Evolutionary conservation across 179 eudicot species (phyloP), one percentile per base, ranked within the genome.

Genomic region (Amaranthus tricolor): DNA sequence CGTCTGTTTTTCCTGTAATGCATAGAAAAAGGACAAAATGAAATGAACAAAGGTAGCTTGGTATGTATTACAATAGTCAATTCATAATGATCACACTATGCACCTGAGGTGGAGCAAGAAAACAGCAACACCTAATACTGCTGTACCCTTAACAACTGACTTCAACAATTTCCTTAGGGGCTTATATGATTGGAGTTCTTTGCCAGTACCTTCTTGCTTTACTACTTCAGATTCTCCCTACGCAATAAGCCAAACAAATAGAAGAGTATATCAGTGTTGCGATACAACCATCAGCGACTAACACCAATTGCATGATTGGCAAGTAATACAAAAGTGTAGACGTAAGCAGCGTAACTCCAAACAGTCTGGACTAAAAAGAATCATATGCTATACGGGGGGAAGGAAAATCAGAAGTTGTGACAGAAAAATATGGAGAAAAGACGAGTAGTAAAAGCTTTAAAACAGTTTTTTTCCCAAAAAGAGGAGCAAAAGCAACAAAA

Each of bases 91-190:
- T 7, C 65, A 62, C 7, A 43, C 48, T 61, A 77, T 81, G 51
- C 19, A 91, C 94, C 90, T 91, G 78, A 91, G 77, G 70, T 84
- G 89, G 58, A 89, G 81, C 78, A 87, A 79, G 82, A 88, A 80
- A 78, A 82, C 79, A 74, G 89, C 74, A 75, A 83, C 65, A 53
- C 97, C 97, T 71, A 86, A 70, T 71, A 87, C 54, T 56, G 94
- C 89, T 7, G 91, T 88, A 70, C 94, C 97, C 85, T 80, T 81
- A 62, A 79, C 80, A 65, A 91, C 81, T 77, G 88, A 79, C 74
- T 84, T 85, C 81, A 91, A 56, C 71, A 89, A 51, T 78, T 55
- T 89, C 74, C 74, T 76, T 9, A 66, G 77, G 12, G 82, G 83
- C 80, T 87, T 86, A 60, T 45, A 70, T 7, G 20, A 55, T 68